phyloP scores from a whole-genome alignment of 257 asterid genomes.

The Linaria vulgaris region DNA sequence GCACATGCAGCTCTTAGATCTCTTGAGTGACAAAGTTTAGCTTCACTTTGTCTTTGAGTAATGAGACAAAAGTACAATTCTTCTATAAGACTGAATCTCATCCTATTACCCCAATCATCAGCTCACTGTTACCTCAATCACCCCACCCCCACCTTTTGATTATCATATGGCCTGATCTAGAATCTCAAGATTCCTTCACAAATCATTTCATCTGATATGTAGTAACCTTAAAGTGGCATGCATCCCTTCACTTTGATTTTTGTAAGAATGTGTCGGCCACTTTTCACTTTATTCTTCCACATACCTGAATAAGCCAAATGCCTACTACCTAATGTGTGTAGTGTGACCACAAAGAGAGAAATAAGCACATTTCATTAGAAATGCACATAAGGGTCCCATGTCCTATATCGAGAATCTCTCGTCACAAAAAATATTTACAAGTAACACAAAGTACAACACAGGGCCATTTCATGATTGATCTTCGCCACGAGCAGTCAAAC shows the following conservation, averaged over 20 bases:
- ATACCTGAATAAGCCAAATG: slow-evolving; percentile 38
- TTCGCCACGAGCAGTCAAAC: too few species aligned
- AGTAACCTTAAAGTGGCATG: slow-evolving; percentile 40
- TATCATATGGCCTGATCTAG: slow-evolving; percentile 35
- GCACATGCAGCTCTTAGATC: slow-evolving; percentile 56
- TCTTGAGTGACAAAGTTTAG: slow-evolving; percentile 56
- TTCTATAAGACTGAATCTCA: slow-evolving; percentile 53
- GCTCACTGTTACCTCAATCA: slow-evolving; percentile 30
- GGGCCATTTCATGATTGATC: too few species aligned
- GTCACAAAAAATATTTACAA: too few species aligned
- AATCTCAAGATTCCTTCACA: slow-evolving; percentile 44
- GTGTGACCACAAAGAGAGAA: background rate
- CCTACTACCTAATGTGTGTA: background rate
- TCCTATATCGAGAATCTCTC: too few species aligned
- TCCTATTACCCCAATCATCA: slow-evolving; percentile 26
- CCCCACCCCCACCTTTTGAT: slow-evolving; percentile 12
- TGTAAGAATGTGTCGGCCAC: slow-evolving; percentile 68
- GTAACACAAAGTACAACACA: too few species aligned
- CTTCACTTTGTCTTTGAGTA: slow-evolving; percentile 66
- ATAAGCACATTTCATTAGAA: background rate
- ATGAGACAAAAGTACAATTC: slow-evolving; percentile 77
- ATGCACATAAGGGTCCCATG: too few species aligned
- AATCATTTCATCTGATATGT: slow-evolving; percentile 26
- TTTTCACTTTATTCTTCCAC: slow-evolving; percentile 91
- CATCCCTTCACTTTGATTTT: slow-evolving; percentile 53